phyloP scores from a whole-genome alignment of 164 flowering plant species.

The Vitis rotundifolia region DNA sequence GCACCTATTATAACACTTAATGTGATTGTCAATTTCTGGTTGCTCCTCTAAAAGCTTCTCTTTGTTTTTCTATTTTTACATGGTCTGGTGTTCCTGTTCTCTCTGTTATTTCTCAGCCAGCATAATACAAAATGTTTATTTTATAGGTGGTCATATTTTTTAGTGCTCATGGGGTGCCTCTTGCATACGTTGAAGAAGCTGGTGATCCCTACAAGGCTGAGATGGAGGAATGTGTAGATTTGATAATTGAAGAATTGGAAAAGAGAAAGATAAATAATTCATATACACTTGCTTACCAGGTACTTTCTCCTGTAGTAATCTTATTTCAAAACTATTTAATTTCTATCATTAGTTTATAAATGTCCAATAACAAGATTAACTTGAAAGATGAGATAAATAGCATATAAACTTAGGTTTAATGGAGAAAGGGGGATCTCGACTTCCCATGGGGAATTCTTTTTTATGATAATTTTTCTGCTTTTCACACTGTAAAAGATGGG shows the following conservation, averaged over 20 bases:
- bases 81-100: background rate
- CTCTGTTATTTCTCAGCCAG: background rate
- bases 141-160: constrained; percentile 89
- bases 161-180: constrained; percentile 99
- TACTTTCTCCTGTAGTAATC: constrained; percentile 16
- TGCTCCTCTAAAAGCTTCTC: background rate
- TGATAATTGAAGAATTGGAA: constrained; percentile 95
- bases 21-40: background rate
- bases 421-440: too few species aligned
- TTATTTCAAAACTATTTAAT: background rate
- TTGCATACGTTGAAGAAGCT: constrained; percentile 98
- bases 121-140: background rate
- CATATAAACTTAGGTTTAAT: too few species aligned
- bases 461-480: too few species aligned
- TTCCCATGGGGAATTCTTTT: too few species aligned
- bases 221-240: constrained; percentile 99
- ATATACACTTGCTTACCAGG: constrained; percentile 97
- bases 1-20: background rate
- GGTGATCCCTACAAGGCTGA: constrained; percentile 99
- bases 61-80: background rate
- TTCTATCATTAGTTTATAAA: background rate
- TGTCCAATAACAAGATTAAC: background rate
- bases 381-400: background rate
- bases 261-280: constrained; percentile 61
- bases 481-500: too few species aligned